phyloP scores from a whole-genome alignment of 306 rosid species.

The Geum urbanum region DNA sequence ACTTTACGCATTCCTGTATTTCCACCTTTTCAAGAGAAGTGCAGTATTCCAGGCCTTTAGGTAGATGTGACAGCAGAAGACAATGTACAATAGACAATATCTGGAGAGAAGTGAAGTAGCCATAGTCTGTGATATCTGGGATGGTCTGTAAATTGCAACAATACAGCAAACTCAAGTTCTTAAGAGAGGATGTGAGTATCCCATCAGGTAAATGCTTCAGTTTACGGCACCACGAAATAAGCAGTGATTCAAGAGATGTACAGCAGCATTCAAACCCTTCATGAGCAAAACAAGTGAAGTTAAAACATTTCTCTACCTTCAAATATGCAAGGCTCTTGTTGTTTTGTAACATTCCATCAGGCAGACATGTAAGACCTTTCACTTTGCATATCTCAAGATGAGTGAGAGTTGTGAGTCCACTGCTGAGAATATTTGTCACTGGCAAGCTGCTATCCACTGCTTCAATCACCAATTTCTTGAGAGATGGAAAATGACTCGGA shows the following conservation, averaged over 20 bases:
- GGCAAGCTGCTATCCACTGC: neutral
- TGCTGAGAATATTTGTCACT: neutral
- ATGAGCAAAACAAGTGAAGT: neutral
- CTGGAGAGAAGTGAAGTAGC: neutral
- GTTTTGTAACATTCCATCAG: neutral
- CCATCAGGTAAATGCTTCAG: neutral
- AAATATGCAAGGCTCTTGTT: neutral
- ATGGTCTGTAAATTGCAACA: neutral
- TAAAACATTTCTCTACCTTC: accelerated
- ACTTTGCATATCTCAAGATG: accelerated
- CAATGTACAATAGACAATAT: neutral
- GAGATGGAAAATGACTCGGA: conserved; percentile 2
- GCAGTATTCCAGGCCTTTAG: neutral
- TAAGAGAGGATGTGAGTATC: neutral
- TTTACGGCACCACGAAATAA: accelerated
- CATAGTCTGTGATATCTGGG: neutral
- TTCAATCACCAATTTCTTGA: neutral
- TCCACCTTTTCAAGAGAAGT: neutral
- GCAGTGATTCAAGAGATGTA: neutral
- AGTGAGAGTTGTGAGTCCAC: neutral
- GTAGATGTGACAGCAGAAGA: neutral
- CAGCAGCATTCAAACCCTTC: neutral
- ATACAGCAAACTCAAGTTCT: accelerated
- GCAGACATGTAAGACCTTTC: neutral
- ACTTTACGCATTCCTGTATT: neutral